Base-by-base conservation (phyloP, 1,139 yeast species). In the Hyphopichia burtonii region DNA sequence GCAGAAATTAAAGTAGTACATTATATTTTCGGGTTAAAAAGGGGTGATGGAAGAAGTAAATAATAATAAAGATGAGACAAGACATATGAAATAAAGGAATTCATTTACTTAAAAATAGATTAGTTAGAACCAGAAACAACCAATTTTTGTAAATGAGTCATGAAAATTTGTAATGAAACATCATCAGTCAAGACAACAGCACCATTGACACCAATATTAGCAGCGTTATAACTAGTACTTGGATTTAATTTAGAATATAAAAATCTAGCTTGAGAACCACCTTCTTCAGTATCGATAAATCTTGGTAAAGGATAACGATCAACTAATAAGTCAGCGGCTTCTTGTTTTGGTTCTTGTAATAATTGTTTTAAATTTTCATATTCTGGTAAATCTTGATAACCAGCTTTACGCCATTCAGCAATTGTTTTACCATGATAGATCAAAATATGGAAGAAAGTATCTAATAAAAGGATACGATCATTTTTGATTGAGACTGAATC, bases 191-290 rank as follows among this genome's bases (percentile, higher is more conserved):
- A 81, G 37, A 91, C 96, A 54, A 89, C 89, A 15, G 95, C 90
- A 41, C 79, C 82, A 40, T 77, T 73, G 42, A 74, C 68, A 38
- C 68, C 66, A 44, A 74, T 66, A 53, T 80, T 85, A 49, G 76
- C 71, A 45, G 75, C 74, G 58, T 79, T 83, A 65, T 86, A 87
- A 35, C 93, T 85, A 49, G 88, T 88, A 39, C 96, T 85, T 38
- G 99, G 98, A 65, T 93, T 93, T 65, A 93, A 81, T 69, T 89
- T 91, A 39, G 97, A 88, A 61, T 89, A 82, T 67, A 93, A 78
- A 77, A 93, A 93, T 71, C 99, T 84, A 2, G 98, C 98, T 71
- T 93, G 99, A 23, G 97, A 90, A 41, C 96, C 97, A 58, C 98
- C 97, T 55, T 90, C 96, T 61, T 91, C 97, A 42, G 97, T 90